Conservation (phyloP, 306 rosid species). For the Datisca glomerata region DNA sequence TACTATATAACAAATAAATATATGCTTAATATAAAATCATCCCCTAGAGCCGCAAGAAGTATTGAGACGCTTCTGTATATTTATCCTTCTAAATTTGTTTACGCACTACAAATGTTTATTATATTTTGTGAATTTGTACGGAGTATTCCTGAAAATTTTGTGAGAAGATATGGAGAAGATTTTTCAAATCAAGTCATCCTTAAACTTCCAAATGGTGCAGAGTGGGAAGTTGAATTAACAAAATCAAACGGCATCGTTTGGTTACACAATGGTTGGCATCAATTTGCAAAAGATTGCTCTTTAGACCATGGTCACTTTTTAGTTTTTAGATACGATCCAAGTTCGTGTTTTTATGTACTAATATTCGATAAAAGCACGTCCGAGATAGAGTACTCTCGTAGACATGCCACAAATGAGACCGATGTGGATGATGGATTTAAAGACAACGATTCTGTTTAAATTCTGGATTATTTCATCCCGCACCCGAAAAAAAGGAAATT, state of each 20-base stretch:
- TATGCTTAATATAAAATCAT: too few relatives aligned
- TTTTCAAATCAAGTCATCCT: background rate
- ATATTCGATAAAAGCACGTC: background rate
- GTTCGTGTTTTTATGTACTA: background rate
- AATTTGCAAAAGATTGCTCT: background rate
- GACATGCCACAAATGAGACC: background rate
- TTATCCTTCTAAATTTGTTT: too few relatives aligned
- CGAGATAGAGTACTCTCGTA: background rate
- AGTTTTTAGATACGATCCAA: too few relatives aligned
- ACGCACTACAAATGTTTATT: too few relatives aligned
- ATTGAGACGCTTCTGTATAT: too few relatives aligned
- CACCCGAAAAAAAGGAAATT: background rate
- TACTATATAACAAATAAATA: too few relatives aligned
- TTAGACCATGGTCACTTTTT: too few relatives aligned
- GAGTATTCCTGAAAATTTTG: background rate
- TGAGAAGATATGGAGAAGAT: background rate
- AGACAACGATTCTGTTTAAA: background rate
- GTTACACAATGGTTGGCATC: constrained; percentile 3
- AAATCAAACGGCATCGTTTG: background rate
- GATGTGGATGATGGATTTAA: background rate
- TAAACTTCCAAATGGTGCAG: constrained; percentile 1
- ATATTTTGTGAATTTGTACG: too few relatives aligned
- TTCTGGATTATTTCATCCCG: background rate
- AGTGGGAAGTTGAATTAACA: constrained; percentile 1
- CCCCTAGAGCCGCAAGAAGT: too few relatives aligned